Conservation (phyloP, 352 stramenopile species). For the Phytophthora rubi region DNA sequence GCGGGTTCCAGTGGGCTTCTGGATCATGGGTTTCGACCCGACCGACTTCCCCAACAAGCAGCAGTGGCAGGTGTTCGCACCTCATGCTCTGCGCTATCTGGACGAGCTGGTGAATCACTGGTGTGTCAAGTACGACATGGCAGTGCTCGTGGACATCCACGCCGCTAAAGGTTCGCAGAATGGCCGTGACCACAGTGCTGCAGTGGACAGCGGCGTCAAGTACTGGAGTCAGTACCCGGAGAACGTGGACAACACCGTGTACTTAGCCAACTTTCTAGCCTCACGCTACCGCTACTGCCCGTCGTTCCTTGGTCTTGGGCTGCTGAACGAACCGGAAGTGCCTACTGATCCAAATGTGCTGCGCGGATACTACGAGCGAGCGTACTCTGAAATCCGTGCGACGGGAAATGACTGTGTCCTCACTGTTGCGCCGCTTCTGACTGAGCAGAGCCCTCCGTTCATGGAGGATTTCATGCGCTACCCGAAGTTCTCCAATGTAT, state of each 20-base stretch:
- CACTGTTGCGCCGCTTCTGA: constrained; percentile 63
- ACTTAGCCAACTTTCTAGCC: constrained; percentile 62
- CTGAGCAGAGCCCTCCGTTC: constrained; percentile 53
- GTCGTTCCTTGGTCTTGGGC: constrained; percentile 76
- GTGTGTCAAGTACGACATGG: constrained; percentile 54
- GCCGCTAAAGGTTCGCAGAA: constrained; percentile 86
- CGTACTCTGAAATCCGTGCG: constrained; percentile 69
- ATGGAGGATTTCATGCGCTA: constrained; percentile 71
- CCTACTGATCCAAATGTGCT: constrained; percentile 61
- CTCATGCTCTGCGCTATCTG: constrained; percentile 51
- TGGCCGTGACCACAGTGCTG: constrained; percentile 75
- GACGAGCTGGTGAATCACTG: constrained; percentile 58
- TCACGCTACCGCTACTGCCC: constrained; percentile 69
- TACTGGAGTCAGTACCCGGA: constrained; percentile 67
- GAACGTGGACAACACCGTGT: constrained; percentile 72
- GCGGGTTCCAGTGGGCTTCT: constrained; percentile 82
- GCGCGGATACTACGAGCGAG: constrained; percentile 78
- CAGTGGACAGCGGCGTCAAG: constrained; percentile 48
- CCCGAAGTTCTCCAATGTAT: constrained; percentile 76
- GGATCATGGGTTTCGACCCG: constrained; percentile 77
- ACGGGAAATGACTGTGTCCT: constrained; percentile 82
- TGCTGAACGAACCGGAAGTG: constrained; percentile 77
- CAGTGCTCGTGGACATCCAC: constrained; percentile 84
- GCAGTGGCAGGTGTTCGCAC: constrained; percentile 61
- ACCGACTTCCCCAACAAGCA: constrained; percentile 52